phyloP scores from a whole-genome alignment of 495 filamentous ascomycete genomes.

The Penicillium cataractarum region DNA sequence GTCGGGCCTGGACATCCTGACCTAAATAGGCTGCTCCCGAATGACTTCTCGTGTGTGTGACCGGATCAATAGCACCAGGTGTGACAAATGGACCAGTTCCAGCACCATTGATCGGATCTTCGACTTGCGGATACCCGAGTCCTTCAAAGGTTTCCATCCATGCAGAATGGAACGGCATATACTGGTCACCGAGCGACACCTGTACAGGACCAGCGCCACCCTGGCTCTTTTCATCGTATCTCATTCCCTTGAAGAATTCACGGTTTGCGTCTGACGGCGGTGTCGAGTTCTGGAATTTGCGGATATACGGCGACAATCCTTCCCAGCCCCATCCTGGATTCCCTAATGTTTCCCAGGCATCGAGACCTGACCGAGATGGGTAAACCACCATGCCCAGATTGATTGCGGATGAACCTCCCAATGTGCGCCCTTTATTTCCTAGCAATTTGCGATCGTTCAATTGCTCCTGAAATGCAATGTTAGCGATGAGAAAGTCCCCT shows the following conservation, averaged over 20 bases:
- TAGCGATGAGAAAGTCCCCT: neutral
- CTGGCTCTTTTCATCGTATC: slow-evolving; percentile 36
- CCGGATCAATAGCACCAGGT: slow-evolving; percentile 46
- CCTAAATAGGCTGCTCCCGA: slow-evolving; percentile 43
- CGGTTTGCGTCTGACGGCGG: slow-evolving; percentile 15
- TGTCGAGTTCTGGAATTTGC: slow-evolving; percentile 23
- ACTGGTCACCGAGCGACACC: slow-evolving; percentile 42
- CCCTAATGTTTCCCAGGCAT: slow-evolving; percentile 54
- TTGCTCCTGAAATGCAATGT: slow-evolving; percentile 14
- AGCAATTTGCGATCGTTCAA: slow-evolving; percentile 28
- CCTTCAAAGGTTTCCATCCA: slow-evolving; percentile 33
- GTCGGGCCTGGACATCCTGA: slow-evolving; percentile 33
- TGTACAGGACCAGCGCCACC: slow-evolving; percentile 43
- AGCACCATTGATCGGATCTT: slow-evolving; percentile 18
- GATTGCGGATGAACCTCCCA: slow-evolving; percentile 60
- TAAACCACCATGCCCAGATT: slow-evolving; percentile 55
- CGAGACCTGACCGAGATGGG: slow-evolving; percentile 40
- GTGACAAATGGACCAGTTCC: slow-evolving; percentile 36
- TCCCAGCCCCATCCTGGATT: slow-evolving; percentile 56
- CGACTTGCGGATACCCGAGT: slow-evolving; percentile 10
- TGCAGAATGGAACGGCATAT: slow-evolving; percentile 37
- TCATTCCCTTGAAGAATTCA: slow-evolving; percentile 18
- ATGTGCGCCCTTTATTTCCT: slow-evolving; percentile 49
- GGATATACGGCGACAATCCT: slow-evolving; percentile 45
- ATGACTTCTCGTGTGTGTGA: slow-evolving; percentile 41